A percentile compares a stretch with the other conserved stretches of the same genome.
Evolutionary conservation across 176 grass and related monocot species (phyloP).

Genomic region (Zea luxurians): DNA sequence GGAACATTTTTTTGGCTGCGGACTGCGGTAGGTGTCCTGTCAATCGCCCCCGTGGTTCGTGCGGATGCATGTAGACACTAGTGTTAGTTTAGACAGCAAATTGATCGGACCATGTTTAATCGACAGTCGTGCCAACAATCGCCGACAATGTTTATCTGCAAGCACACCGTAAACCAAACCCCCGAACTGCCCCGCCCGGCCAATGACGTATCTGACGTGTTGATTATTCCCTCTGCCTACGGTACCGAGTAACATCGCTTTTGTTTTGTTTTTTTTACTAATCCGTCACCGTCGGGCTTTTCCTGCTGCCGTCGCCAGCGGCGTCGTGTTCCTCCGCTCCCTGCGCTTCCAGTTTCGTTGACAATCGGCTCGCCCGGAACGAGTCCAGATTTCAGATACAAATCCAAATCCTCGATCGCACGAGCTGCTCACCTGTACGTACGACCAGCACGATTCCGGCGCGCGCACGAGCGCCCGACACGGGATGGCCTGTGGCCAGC

Average conservation of each 20-base stretch:
- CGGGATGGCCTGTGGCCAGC: slow-evolving; percentile 11
- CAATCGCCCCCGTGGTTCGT: slow-evolving; percentile 28
- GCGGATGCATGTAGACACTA: slow-evolving; percentile 22
- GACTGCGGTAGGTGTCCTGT: slow-evolving; percentile 43
- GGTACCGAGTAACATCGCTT: not conserved
- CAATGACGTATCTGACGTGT: not conserved
- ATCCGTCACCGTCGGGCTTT: not conserved
- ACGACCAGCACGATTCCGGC: not conserved
- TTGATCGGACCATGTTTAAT: not conserved
- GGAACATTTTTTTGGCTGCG: not conserved
- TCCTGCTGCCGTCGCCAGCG: not conserved
- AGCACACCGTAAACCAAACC: not conserved
- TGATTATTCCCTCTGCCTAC: not conserved
- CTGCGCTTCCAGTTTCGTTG: not conserved
- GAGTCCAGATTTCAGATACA: not conserved
- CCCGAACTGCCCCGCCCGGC: not conserved
- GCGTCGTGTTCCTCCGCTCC: not conserved
- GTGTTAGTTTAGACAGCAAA: not conserved
- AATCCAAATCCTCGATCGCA: not conserved
- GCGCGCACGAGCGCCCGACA: slow-evolving; percentile 32
- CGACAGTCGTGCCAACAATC: too few relatives aligned
- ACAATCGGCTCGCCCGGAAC: not conserved
- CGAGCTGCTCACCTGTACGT: not conserved
- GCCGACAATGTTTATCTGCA: not conserved
- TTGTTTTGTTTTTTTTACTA: too few relatives aligned